Base-by-base conservation (phyloP, 257 asterid genomes). In the Marsdenia floribunda region DNA sequence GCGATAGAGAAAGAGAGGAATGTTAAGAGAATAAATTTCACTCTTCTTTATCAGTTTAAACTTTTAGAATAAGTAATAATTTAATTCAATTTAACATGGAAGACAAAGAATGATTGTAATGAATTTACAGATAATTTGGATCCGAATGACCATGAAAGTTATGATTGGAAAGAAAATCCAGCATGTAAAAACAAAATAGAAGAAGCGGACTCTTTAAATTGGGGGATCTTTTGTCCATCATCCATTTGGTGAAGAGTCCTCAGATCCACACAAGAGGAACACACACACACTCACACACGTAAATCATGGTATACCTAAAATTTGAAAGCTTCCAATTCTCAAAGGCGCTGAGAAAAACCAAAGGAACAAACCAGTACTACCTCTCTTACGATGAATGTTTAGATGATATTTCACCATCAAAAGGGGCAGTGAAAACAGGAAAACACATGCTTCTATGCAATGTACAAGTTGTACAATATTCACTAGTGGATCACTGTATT, bases 251-350 rank as follows among this genome's bases (percentile, higher is more conserved):
- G 50, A 70, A 67, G 81, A 79, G 80, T 71, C 86, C 86, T 81
- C 84, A 85, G 90, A 89, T 85, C 87, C 87, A 85, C 85, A 84
- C 81, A 78, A 85, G 77, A 70, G 24, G 24, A 33, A 76, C 67
- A 72, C 16, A 61, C 16, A 77, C 72, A 29, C n/a, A n/a, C n/a
- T n/a, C n/a, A n/a, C n/a, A n/a, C n/a, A n/a, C 75, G 16, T 52
- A 77, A 77, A 71, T 75, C 74, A 75, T 75, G 78, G 78, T 46
- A 15, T 80, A 24, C 84, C 64, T 2, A 64, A 83, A 74, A 55
- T 59, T 65, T 60, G 70, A 67, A 40, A 70, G 60, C 70, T 74
- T 80, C 73, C 80, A 71, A 77, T 77, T 72, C 67, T 72, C 79
- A 12, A 63, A 63, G 82, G 73, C 73, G 73, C 75, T 44, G 66